phyloP scores from a whole-genome alignment of 371 early-diverging fungal genomes.

The Rhizopus sp. region DNA sequence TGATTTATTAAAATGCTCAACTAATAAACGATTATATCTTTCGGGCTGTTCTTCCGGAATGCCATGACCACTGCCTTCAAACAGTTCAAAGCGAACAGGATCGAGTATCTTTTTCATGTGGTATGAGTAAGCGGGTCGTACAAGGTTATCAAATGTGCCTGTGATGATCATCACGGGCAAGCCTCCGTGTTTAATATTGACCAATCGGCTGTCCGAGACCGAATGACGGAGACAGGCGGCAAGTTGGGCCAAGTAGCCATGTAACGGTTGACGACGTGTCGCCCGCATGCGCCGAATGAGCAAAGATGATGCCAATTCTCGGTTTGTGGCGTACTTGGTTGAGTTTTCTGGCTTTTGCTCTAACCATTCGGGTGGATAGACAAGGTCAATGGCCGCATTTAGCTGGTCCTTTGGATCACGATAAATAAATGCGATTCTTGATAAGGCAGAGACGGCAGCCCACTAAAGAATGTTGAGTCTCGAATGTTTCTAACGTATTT shows the following conservation, averaged over 20 bases:
- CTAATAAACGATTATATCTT: constrained; percentile 36
- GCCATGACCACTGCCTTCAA: constrained; percentile 48
- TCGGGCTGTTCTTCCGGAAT: constrained; percentile 44
- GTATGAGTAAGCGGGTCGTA: constrained; percentile 34
- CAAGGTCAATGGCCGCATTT: constrained; percentile 34
- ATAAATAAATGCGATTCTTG: constrained; percentile 35
- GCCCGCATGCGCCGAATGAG: constrained; percentile 23
- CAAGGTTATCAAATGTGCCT: constrained; percentile 40
- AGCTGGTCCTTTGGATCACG: constrained; percentile 37
- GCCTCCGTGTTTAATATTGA: constrained; percentile 27
- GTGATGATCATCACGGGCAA: constrained; percentile 44
- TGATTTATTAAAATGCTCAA: constrained; percentile 21
- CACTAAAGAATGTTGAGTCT: constrained; percentile 21
- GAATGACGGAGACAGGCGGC: constrained; percentile 40
- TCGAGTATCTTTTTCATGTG: constrained; percentile 34
- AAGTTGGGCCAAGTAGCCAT: constrained; percentile 40
- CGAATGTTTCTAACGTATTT: background rate
- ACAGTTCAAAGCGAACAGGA: constrained; percentile 31
- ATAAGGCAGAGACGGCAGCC: constrained; percentile 32
- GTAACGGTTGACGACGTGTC: constrained; percentile 35
- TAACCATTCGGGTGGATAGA: constrained; percentile 43
- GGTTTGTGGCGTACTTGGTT: constrained; percentile 27
- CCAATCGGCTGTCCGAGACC: constrained; percentile 38
- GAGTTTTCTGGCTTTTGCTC: constrained; percentile 20
- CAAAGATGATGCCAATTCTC: constrained; percentile 29